Evolutionary conservation across 2,329 filamentous ascomycete species (phyloP), one percentile per base, ranked within the genome.

Genomic region (Tetracladium maxilliforme): DNA sequence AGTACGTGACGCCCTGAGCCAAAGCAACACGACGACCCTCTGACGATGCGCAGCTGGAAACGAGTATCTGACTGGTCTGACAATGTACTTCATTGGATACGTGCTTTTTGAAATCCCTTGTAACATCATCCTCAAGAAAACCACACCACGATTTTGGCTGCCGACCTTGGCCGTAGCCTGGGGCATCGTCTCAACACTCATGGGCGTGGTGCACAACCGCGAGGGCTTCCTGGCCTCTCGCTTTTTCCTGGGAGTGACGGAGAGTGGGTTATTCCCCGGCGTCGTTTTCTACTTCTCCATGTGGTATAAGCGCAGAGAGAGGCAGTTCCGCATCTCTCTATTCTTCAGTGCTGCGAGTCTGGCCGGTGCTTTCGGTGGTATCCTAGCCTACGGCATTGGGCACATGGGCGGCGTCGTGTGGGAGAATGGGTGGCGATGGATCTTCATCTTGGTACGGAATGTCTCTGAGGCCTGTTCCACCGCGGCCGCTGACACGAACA

Each of bases 11-110:
- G 46, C 48, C 6, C 36, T 51, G 2, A 43, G 35, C 1, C 33
- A 25, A 8, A 42, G 48, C 21, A 26, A 48, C 5, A 12, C 33
- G 1, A 46, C 53, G 12, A 6, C 9, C 11, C 10, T 14, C 29
- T 24, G 18, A 33, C 14, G 9, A 10, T 12, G 11, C 9, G 12
- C 21, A 61, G 61, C 61, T 14, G 68, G 64, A 1, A 64, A 73
- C 22, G 58, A 76, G 35, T 79, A 80, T 29, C 52, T 78, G 2
- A 72, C 65, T 1, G 69, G 70, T 2, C 40, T 79, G 20, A 78
- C 72, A 0, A 43, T 79, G 0, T 80, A 76, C 43, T 80, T 80
- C 38, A 49, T 70, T 20, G 63, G 62, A 21, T 70, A 70, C 30
- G 63, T 32, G 11, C 36, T 68, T 8, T 70, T 70, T 21, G 65